Base-by-base conservation (phyloP, 2,329 filamentous ascomycete species). In the Didymella lethalis region DNA sequence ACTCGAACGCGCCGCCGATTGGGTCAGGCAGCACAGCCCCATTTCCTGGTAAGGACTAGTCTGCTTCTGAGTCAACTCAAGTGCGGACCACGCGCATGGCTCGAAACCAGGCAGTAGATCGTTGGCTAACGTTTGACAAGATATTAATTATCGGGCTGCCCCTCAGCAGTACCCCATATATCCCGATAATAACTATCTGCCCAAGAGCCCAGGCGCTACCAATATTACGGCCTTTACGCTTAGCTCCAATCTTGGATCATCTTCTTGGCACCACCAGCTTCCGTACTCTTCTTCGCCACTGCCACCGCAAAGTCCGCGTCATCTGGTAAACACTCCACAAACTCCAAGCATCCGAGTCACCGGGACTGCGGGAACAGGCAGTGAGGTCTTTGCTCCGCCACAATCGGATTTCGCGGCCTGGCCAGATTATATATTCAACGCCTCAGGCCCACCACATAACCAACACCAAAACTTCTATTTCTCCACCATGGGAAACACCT, bases 311-410 rank as follows among this genome's bases (percentile, higher is more conserved):
- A 59, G 66, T 66, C 62, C 67, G 63, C 66, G 71, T 77, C 74
- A 76, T 75, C 71, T 74, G 68, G 70, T 69, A 63, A 64, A 64
- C 40, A 51, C 57, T 59, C 44, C 55, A 54, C 66, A 62, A 44
- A 62, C 60, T 49, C 73, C 74, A 36, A 67, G 59, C 55, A 69
- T 76, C 59, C 56, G 63, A 75, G 67, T 76, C 69, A 76, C 64
- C 64, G 69, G 65, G 48, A 62, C 61, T 41, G 58, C 68, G 59
- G 57, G 52, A 55, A 44, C 48, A 16, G 69, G 68, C 58, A 69
- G 41, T 58, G 49, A 69, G 43, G 56, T 63, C 38, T 69, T 68
- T 70, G 62, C 73, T 75, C 68, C 64, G 73, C 73, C 74, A 71
- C 73, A 74, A 48, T 54, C 57, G 46, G 68, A 63, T n/a, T 69